Evolutionary conservation across 176 grass and related monocot genomes (phyloP).

Genomic region (Aegilops umbellulata): DNA sequence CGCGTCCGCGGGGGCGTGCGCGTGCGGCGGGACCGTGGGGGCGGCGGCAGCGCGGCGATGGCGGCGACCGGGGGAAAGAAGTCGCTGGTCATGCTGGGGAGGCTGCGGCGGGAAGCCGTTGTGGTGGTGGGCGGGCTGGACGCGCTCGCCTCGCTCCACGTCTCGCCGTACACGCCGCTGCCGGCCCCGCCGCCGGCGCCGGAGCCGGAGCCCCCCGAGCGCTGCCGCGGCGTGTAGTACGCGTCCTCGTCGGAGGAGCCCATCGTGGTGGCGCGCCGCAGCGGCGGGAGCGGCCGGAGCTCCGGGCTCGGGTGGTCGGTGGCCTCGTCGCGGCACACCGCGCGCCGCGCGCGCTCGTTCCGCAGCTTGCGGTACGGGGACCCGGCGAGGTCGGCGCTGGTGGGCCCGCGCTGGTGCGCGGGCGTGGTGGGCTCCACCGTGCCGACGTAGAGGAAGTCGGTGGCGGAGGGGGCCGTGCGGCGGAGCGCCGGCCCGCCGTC

Average conservation of each 20-base stretch:
- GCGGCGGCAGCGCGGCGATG: slow-evolving; percentile 41
- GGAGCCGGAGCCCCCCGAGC: slow-evolving; percentile 43
- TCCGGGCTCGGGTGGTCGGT: slow-evolving; percentile 86
- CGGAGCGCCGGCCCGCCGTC: slow-evolving; percentile 27
- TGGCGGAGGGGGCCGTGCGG: slow-evolving; percentile 13
- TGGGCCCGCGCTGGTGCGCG: slow-evolving; percentile 37
- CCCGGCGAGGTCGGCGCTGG: slow-evolving; percentile 47
- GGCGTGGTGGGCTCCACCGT: slow-evolving; percentile 64
- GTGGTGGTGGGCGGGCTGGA: slow-evolving; percentile 68
- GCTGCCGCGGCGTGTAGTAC: slow-evolving; percentile 75
- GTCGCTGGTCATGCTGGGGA: slow-evolving; percentile 76
- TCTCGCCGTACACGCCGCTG: slow-evolving; percentile 35
- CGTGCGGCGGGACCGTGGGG: slow-evolving; percentile 63
- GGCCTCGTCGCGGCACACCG: slow-evolving; percentile 38
- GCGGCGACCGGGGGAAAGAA: slow-evolving; percentile 38
- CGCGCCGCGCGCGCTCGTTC: slow-evolving; percentile 52
- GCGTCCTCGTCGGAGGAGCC: slow-evolving; percentile 83
- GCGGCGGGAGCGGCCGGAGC: slow-evolving; percentile 70
- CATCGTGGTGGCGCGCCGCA: slow-evolving; percentile 36
- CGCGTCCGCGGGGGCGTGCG: slow-evolving; percentile 76
- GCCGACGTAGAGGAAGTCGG: slow-evolving; percentile 80
- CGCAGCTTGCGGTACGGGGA: slow-evolving; percentile 87
- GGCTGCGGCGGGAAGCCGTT: slow-evolving; percentile 73
- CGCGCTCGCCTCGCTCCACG: slow-evolving; percentile 60
- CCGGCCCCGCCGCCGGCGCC: slow-evolving; percentile 40